Evolutionary conservation across 2,329 filamentous ascomycete genomes (phyloP), one percentile per base, ranked within the genome.

Genomic region (Arthrinium phaeospermum): DNA sequence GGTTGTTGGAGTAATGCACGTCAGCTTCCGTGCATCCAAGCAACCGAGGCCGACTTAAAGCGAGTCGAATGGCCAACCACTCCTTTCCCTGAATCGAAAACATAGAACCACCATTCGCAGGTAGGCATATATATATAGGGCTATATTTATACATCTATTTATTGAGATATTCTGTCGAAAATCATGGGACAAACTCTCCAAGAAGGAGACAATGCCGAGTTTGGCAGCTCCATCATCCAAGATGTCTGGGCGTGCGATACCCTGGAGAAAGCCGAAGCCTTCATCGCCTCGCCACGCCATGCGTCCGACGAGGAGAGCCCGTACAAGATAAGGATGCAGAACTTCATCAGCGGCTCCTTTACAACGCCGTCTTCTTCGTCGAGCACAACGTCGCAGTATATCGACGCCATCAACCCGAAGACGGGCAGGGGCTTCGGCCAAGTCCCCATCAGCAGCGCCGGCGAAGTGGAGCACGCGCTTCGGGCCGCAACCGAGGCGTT

Each of bases 341-440:
- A 79, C 71, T 78, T 77, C 53, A 47, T 74, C 53, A 53, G 71
- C 14, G 76, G 75, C 46, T 57, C 34, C 2, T 75, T 75, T 64
- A 72, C 34, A 4, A 22, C 64, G 16, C 27, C 74, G 16, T 75
- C 71, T 2, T 34, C 73, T 4, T 69, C 69, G 24, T 8, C 70
- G 4, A 34, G 73, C 7, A 67, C 68, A 30, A 8, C 71, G 16
- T 45, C 71, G 51, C 71, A 73, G n/a, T 69, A 74, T 34, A 74
- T 81, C 51, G 76, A 80, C 49, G 77, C 79, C 1, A 77, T 76
- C 27, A 76, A 81, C 67, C 80, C 80, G 13, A 80, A 81, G 71
- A 79, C 80, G 0, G 79, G 80, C 3, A 72, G 67, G 12, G 67
- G 76, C 2, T 73, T 80, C 41, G 78, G 72, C 57, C 72, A 72